Conservation (phyloP, 345 rosid genomes). For the Aquilaria sinensis region DNA sequence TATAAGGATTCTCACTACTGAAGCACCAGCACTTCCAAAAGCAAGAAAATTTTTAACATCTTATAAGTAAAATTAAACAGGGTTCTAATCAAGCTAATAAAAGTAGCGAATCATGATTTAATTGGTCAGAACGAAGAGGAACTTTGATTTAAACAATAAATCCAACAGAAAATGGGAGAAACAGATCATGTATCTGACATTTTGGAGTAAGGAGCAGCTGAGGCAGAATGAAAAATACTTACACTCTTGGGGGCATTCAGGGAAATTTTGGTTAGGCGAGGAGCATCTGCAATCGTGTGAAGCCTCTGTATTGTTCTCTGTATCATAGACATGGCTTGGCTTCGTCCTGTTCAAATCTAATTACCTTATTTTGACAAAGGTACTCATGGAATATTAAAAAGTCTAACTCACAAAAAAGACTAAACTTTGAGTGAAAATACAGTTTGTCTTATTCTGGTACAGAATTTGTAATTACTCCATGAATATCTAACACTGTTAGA, state of each 20-base stretch:
- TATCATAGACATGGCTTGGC: slow-evolving; percentile 18
- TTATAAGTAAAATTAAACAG: not conserved
- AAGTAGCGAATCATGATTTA: slow-evolving; percentile 1
- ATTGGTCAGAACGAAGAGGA: not conserved
- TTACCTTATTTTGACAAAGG: no score
- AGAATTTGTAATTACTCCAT: no score
- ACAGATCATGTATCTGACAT: not conserved
- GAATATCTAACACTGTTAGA: no score
- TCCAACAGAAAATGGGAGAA: not conserved
- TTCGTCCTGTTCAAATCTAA: no score
- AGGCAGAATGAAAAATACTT: slow-evolving; percentile 12
- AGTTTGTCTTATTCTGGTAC: no score
- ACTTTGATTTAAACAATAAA: not conserved
- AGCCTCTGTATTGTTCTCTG: slow-evolving; percentile 31
- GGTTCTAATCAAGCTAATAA: slow-evolving; percentile 1
- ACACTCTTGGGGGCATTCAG: slow-evolving; percentile 57
- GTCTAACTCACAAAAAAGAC: no score
- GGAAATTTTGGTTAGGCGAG: slow-evolving; percentile 42
- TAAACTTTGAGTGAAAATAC: no score
- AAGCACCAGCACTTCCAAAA: no score
- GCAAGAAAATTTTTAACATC: not conserved
- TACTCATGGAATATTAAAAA: no score
- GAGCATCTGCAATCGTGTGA: slow-evolving; percentile 29
- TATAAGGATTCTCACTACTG: no score
- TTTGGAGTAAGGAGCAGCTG: not conserved